Conservation (phyloP, 169 alveolate species). For the Blepharisma undulans region DNA sequence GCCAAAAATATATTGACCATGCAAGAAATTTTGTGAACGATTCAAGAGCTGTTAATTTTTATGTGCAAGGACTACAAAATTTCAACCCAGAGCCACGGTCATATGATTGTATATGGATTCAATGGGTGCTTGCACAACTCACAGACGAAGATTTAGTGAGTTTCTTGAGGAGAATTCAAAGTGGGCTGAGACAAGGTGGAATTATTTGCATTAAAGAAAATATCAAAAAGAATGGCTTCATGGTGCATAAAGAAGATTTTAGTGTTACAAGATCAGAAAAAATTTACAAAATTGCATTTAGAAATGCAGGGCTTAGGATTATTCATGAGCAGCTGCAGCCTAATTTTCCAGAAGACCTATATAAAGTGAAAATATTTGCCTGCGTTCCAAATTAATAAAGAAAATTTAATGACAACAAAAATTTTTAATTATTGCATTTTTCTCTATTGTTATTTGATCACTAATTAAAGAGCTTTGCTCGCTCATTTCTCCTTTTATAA, state of each 20-base stretch:
- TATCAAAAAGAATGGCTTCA: conserved; percentile 41
- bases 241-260: conserved; percentile 54
- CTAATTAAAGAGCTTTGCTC: neutral
- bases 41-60: conserved; percentile 35
- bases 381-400: conserved; percentile 1
- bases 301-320: conserved; percentile 24
- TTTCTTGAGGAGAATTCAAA: conserved; percentile 60
- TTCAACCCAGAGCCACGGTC: conserved; percentile 54
- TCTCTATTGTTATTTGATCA: neutral
- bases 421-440: neutral
- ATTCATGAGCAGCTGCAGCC: neutral
- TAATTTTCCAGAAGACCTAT: conserved; percentile 6
- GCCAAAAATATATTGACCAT: conserved; percentile 49
- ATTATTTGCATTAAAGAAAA: conserved; percentile 80
- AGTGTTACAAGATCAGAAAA: conserved; percentile 48
- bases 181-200: conserved; percentile 53
- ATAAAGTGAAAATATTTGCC: conserved; percentile 29
- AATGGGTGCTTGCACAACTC: conserved; percentile 79
- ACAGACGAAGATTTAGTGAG: conserved; percentile 76
- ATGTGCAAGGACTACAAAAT: conserved; percentile 51
- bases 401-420: neutral
- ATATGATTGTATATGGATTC: conserved; percentile 81
- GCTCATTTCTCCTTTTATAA: neutral
- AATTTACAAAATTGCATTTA: neutral
- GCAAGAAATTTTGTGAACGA: conserved; percentile 47